Evolutionary conservation across 2,329 filamentous ascomycete genomes (phyloP).

Genomic region (Botryosphaeria agaves): DNA sequence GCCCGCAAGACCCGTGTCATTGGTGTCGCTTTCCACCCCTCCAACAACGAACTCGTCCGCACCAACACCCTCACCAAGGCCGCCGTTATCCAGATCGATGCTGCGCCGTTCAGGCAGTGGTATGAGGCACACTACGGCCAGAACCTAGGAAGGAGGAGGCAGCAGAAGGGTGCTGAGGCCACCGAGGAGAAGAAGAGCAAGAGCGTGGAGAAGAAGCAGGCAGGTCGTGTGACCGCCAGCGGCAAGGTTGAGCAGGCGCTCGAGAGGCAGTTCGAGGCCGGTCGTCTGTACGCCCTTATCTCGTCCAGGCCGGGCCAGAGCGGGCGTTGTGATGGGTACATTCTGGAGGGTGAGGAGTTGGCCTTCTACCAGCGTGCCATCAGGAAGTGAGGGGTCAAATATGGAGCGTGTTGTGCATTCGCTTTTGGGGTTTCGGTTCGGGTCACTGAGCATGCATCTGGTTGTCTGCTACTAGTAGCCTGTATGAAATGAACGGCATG

Average conservation of each 20-base stretch:
- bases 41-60: slow-evolving; percentile 99
- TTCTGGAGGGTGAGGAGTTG: slow-evolving; percentile 97
- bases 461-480: too few relatives aligned
- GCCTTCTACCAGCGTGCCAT: slow-evolving; percentile 99
- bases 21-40: slow-evolving; percentile 95
- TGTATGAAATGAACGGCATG: too few relatives aligned
- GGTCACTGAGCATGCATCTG: too few relatives aligned
- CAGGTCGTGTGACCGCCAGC: slow-evolving; percentile 57
- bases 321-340: slow-evolving; percentile 90
- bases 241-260: slow-evolving; percentile 89
- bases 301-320: slow-evolving; percentile 91
- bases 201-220: slow-evolving; percentile 91
- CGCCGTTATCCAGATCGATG: slow-evolving; percentile 97
- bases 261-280: slow-evolving; percentile 99
- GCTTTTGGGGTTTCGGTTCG: background rate
- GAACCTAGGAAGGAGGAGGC: slow-evolving; percentile 73
- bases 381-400: too few relatives aligned
- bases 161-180: slow-evolving; percentile 56
- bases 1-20: slow-evolving; percentile 99
- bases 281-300: slow-evolving; percentile 88
- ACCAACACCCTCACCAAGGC: slow-evolving; percentile 99
- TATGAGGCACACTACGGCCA: slow-evolving; percentile 99
- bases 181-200: slow-evolving; percentile 85
- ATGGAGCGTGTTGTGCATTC: slow-evolving; percentile 25
- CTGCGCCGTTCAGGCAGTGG: slow-evolving; percentile 98